phyloP scores from a whole-genome alignment of 805 yeast species.

The Yamadazyma kitorensis region DNA sequence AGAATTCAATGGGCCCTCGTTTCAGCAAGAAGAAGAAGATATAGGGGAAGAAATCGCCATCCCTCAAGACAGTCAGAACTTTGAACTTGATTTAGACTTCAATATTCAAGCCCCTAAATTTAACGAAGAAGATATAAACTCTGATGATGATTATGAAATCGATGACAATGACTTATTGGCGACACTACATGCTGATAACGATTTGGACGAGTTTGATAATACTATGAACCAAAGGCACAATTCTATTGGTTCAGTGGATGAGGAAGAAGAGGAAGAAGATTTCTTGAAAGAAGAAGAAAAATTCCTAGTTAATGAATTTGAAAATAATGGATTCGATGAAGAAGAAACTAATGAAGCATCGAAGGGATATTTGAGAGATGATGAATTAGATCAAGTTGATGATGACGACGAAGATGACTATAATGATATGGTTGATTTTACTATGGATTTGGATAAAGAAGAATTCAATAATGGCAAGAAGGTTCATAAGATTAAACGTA shows the following conservation, averaged over 20 bases:
- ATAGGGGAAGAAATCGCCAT: conserved; percentile 52
- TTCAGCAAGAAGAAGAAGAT: conserved; percentile 61
- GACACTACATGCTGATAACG: conserved; percentile 46
- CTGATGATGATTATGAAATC: conserved; percentile 66
- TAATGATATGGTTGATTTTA: conserved; percentile 37
- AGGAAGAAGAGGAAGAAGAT: conserved; percentile 31
- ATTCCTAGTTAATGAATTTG: conserved; percentile 45
- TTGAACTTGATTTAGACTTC: conserved; percentile 26
- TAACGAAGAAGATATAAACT: conserved; percentile 45
- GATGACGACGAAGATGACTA: conserved; percentile 41
- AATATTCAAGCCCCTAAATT: conserved; percentile 48
- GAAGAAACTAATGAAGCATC: conserved; percentile 25
- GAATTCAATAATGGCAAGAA: conserved; percentile 8
- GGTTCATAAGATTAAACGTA: conserved; percentile 7
- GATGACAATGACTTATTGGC: conserved; percentile 48
- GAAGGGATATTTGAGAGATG: conserved; percentile 4
- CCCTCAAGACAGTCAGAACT: conserved; percentile 6
- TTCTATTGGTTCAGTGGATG: conserved; percentile 31
- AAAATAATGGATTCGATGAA: conserved; percentile 44
- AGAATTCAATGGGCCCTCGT: conserved; percentile 7
- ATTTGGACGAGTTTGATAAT: conserved; percentile 34
- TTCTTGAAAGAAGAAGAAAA: conserved; percentile 44
- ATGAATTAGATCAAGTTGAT: conserved; percentile 19
- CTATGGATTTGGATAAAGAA: conserved; percentile 25
- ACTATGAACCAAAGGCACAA: conserved; percentile 19